Base-by-base conservation (phyloP, 495 filamentous ascomycete species). In the Aspergillus saccharolyticus region DNA sequence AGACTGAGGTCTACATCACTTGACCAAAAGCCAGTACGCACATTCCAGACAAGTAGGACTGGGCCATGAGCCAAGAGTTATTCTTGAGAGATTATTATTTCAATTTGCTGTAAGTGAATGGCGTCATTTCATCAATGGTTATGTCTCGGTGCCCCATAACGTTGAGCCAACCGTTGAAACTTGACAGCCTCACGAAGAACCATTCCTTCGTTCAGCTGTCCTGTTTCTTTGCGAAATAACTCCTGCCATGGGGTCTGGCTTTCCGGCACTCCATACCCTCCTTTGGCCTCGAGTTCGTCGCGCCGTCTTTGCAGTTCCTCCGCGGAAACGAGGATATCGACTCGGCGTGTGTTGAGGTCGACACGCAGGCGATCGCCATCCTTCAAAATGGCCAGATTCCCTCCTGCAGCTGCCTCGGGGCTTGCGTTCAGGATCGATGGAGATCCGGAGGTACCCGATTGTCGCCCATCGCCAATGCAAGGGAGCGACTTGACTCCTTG, bases 261-360 rank as follows among this genome's bases (percentile, higher is more conserved):
- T 57, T 71, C 70, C 4, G 70, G 65, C 0, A 57, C 56, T 42
- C 57, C 48, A 53, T 73, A 77, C 1, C 74, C 74, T 3, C 75
- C 78, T 9, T 62, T 54, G 0, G 61, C 53, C 15, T 66, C 60
- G 15, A 75, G 53, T 8, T 80, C 82, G 58, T 83, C 78, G 67
- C 80, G 80, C 56, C 91, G 74, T 60, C 75, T 70, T 16, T 72
- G 78, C 58, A 98, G 68, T 68, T 94, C 91, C n/a, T 78, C 72
- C 28, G 77, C 71, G 1, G 70, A 66, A 14, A 85, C 69, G 44
- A 82, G 64, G 24, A 85, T 74, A 58, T 85, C 75, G 0, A 85
- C 76, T 3, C 69, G 73, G 15, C 77, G 74, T 58, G 78, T 78
- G 53, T 70, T 78, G 55, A 83, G 65, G 58, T 85, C 83, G 46